Percentiles rank a stretch among this genome's conserved stretches.
These are phyloP conservation scores for Rhodotorula sp. DNA, from an alignment of 1,284 basidiomycete genomes.

Conservation along the genomic window DNA sequence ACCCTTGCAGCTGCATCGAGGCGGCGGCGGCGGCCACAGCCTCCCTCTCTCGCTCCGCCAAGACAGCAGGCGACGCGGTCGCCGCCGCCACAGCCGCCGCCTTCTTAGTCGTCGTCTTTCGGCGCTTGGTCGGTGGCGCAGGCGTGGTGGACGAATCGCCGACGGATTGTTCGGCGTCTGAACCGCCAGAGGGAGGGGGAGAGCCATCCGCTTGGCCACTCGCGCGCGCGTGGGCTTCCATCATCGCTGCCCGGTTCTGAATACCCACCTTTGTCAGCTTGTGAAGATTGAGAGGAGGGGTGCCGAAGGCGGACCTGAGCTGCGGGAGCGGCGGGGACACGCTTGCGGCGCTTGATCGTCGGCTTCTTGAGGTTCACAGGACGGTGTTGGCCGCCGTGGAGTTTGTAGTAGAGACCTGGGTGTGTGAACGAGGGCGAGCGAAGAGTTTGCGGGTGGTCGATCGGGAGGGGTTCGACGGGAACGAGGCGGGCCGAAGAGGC, in stretches of 20 bases:
- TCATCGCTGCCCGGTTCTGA: conserved; percentile 35
- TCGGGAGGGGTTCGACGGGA: conserved; percentile 4
- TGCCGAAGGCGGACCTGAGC: conserved; percentile 12
- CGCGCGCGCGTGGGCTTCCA: conserved; percentile 21
- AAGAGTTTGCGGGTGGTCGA: not conserved
- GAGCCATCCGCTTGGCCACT: conserved; percentile 1
- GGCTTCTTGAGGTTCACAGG: conserved; percentile 99
- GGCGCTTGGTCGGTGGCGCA: conserved; percentile 23
- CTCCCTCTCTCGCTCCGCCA: not conserved
- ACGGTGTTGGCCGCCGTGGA: conserved; percentile 85
- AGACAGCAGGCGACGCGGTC: conserved; percentile 9
- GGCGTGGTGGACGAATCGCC: conserved; percentile 2
- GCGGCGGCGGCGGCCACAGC: not conserved
- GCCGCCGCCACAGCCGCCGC: conserved; percentile 13
- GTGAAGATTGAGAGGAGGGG: no score
- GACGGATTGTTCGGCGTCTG: conserved; percentile 10
- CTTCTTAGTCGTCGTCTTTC: conserved; percentile 25
- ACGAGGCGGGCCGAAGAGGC: conserved; percentile 1
- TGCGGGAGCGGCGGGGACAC: conserved; percentile 62
- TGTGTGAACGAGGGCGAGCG: not conserved
- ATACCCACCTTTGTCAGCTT: no score
- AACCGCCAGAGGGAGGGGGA: conserved; percentile 9
- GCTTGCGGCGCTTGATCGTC: conserved; percentile 95
- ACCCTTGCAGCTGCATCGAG: not conserved
- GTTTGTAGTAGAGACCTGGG: conserved; percentile 91